phyloP scores from a whole-genome alignment of 331 rosid species.

The Erythrophleum ivorense region DNA sequence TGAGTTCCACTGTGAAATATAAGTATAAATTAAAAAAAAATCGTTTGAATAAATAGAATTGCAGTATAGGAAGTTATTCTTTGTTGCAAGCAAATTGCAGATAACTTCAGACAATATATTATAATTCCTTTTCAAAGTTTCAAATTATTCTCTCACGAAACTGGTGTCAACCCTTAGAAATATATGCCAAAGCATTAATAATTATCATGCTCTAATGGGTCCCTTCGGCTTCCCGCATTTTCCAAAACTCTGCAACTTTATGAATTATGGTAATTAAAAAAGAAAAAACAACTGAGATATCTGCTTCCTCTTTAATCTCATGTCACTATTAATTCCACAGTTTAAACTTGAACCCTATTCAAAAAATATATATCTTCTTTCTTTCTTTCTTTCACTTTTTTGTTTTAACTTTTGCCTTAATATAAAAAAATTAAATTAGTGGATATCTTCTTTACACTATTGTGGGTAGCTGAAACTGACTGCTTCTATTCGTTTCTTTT shows the following conservation, averaged over 20 bases:
- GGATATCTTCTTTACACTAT: slow-evolving; percentile 31
- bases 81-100: slow-evolving; percentile 8
- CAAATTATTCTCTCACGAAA: slow-evolving; percentile 30
- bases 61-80: slow-evolving; percentile 38
- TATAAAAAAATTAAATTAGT: neutral
- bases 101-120: slow-evolving; percentile 32
- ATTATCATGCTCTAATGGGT: neutral
- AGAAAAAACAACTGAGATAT: neutral
- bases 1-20: neutral
- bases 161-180: slow-evolving; percentile 32
- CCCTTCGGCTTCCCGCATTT: neutral
- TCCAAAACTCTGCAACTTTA: neutral
- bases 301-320: neutral
- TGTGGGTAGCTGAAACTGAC: slow-evolving; percentile 29
- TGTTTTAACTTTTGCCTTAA: neutral
- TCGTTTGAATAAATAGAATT: neutral
- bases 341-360: neutral
- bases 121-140: slow-evolving; percentile 25
- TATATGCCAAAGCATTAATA: neutral
- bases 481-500: neutral
- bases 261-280: too few relatives aligned
- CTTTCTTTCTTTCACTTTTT: neutral
- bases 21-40: neutral
- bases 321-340: neutral
- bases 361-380: neutral